phyloP scores from a whole-genome alignment of 192 early-diverging fungal species.

The Funneliformis mosseae region DNA sequence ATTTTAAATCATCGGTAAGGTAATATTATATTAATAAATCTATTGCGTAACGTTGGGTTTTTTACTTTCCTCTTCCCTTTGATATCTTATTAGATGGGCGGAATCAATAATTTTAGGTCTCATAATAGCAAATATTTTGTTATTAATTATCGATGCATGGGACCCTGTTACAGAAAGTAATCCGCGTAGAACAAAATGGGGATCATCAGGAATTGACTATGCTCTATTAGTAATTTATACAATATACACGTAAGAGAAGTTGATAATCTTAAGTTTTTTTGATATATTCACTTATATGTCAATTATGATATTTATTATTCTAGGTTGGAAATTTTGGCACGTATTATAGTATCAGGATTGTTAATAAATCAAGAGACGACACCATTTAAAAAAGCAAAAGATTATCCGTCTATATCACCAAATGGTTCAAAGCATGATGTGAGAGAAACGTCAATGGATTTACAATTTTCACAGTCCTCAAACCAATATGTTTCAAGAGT shows the following conservation, averaged over 20 bases:
- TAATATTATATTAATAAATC: neutral
- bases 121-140: conserved; percentile 44
- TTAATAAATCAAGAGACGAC: neutral
- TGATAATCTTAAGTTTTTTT: conserved; percentile 15
- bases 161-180: conserved; percentile 30
- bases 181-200: conserved; percentile 41
- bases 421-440: conserved; percentile 1
- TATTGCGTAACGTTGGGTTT: neutral
- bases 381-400: neutral
- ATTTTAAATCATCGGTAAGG: conserved; percentile 50
- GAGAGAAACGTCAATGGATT: conserved; percentile 23
- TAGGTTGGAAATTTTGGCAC: conserved; percentile 43
- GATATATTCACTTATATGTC: neutral
- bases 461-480: conserved; percentile 3
- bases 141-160: conserved; percentile 49
- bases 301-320: conserved; percentile 34
- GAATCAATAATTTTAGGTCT: conserved; percentile 52
- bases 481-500: conserved; percentile 4
- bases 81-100: conserved; percentile 43
- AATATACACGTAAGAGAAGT: conserved; percentile 52
- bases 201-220: conserved; percentile 52
- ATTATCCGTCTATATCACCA: conserved; percentile 12
- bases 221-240: conserved; percentile 50
- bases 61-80: neutral
- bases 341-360: conserved; percentile 40